Evolutionary conservation across 495 filamentous ascomycete species (phyloP).

Genomic region (Hypomontagnella monticulosa): DNA sequence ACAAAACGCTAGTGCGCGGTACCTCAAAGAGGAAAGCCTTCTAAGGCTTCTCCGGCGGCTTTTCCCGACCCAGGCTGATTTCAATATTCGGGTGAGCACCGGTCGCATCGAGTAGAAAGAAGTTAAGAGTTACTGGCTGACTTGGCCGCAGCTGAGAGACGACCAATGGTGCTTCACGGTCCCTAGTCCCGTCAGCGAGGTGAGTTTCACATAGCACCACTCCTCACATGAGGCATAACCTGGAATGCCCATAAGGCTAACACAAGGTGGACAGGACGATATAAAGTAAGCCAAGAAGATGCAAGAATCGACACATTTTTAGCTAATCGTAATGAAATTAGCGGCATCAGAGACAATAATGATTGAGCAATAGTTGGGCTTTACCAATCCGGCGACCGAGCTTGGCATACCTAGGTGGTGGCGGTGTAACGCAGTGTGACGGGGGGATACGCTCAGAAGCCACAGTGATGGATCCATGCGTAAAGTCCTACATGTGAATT

Average conservation of each 20-base stretch:
- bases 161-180: conserved; percentile 51
- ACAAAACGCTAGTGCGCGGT: conserved; percentile 41
- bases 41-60: conserved; percentile 47
- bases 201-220: conserved; percentile 22
- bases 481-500: no score
- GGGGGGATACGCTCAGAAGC: no score
- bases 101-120: background rate
- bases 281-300: conserved; percentile 38
- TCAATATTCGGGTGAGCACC: conserved; percentile 48
- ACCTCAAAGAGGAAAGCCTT: conserved; percentile 47
- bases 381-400: background rate
- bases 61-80: conserved; percentile 46
- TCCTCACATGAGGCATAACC: background rate
- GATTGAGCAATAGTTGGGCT: background rate
- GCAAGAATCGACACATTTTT: background rate
- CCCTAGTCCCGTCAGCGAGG: conserved; percentile 45
- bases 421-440: no score
- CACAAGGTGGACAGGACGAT: conserved; percentile 30
- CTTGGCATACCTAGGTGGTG: background rate
- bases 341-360: conserved; percentile 30
- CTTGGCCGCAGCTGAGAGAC: conserved; percentile 44
- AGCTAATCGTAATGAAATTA: conserved; percentile 27
- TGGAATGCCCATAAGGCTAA: conserved; percentile 6
- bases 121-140: conserved; percentile 16
- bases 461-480: no score